Percentiles rank a stretch among this genome's conserved stretches.
Conservation (phyloP, 441 rosid genomes). For the Iberis amara region DNA sequence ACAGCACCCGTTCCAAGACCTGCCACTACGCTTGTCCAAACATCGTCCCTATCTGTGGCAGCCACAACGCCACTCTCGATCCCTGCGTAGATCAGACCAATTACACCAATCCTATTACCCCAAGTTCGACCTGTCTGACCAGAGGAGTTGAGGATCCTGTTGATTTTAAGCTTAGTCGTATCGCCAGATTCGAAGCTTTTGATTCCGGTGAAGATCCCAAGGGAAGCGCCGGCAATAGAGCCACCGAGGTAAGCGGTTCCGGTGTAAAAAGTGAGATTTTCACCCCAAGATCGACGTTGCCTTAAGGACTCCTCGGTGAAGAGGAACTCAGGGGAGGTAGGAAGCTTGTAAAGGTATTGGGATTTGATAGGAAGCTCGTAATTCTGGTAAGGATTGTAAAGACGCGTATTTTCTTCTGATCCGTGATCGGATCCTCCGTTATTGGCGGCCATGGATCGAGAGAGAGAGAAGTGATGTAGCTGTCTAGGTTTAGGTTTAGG, state of each 20-base stretch:
- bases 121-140: constrained; percentile 75
- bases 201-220: constrained; percentile 51
- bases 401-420: constrained; percentile 40
- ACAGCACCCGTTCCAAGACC: constrained; percentile 89
- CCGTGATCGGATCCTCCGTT: constrained; percentile 38
- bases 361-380: constrained; percentile 47
- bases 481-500: constrained; percentile 12
- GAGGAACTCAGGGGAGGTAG: constrained; percentile 87
- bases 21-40: constrained; percentile 89
- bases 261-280: constrained; percentile 88
- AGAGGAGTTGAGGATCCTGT: constrained; percentile 67
- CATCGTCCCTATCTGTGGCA: constrained; percentile 64
- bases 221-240: constrained; percentile 56
- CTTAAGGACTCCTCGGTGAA: constrained; percentile 70
- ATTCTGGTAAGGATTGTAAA: constrained; percentile 82
- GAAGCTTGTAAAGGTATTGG: constrained; percentile 63
- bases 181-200: constrained; percentile 68
- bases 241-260: constrained; percentile 71
- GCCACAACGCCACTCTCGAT: constrained; percentile 72
- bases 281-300: constrained; percentile 95
- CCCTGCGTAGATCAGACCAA: constrained; percentile 77
- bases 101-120: constrained; percentile 79
- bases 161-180: constrained; percentile 70
- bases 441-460: constrained; percentile 29
- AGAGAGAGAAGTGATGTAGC: neutral